Conservation (phyloP, 1,284 basidiomycete genomes). For the Austroboletus novae-zelandiae region DNA sequence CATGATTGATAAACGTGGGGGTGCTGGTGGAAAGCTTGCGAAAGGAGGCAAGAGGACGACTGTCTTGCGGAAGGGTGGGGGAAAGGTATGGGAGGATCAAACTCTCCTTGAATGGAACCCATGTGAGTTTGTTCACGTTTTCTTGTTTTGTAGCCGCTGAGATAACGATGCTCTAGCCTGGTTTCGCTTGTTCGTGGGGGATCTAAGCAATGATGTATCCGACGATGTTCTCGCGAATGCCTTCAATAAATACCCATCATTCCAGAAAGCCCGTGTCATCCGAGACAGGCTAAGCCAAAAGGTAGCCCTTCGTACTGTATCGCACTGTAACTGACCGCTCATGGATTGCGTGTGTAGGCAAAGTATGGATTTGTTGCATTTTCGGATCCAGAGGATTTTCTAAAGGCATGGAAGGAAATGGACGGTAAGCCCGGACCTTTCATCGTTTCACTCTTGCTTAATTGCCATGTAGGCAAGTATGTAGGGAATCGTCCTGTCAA, state of each 20-base stretch:
- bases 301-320: conserved; percentile 40
- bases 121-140: conserved; percentile 51
- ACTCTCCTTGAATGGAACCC: conserved; percentile 98
- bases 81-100: conserved; percentile 98
- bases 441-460: conserved; percentile 7
- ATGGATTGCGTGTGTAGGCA: conserved; percentile 52
- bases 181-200: conserved; percentile 98
- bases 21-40: conserved; percentile 77
- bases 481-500: conserved; percentile 94
- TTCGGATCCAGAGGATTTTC: conserved; percentile 97
- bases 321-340: neutral
- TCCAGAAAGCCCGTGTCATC: conserved; percentile 93
- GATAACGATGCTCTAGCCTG: conserved; percentile 59
- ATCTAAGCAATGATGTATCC: conserved; percentile 97
- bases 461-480: conserved; percentile 76
- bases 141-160: neutral
- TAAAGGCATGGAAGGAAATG: conserved; percentile 99
- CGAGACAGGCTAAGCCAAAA: conserved; percentile 89
- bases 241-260: conserved; percentile 90
- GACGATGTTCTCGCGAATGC: conserved; percentile 92
- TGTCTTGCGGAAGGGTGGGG: conserved; percentile 91
- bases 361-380: conserved; percentile 98
- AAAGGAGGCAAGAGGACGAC: conserved; percentile 93
- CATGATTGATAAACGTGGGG: conserved; percentile 82
- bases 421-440: conserved; percentile 63